Conservation (phyloP, 352 stramenopile genomes). For the Pythium dissimile region DNA sequence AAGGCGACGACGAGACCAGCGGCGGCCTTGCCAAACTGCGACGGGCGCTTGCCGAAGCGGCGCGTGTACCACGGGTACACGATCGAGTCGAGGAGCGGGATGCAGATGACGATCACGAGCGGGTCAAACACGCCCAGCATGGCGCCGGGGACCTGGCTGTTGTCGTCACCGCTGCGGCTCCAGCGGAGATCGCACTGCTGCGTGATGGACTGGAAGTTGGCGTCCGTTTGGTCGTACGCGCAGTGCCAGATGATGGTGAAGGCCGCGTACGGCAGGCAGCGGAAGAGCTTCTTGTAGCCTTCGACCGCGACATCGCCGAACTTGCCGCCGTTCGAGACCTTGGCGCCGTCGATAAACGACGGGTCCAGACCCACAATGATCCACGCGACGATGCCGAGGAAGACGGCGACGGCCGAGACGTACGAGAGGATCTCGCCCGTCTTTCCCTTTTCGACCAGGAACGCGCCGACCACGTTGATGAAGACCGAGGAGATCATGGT, state of each 20-base stretch:
- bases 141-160: slow-evolving; percentile 48
- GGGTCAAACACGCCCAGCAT: slow-evolving; percentile 41
- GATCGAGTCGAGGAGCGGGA: slow-evolving; percentile 29
- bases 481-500: slow-evolving; percentile 38
- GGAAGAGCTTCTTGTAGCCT: slow-evolving; percentile 52
- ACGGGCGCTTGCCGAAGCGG: slow-evolving; percentile 26
- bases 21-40: slow-evolving; percentile 33
- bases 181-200: slow-evolving; percentile 64
- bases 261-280: slow-evolving; percentile 43
- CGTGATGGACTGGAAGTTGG: slow-evolving; percentile 68
- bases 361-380: slow-evolving; percentile 40
- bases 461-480: slow-evolving; percentile 49
- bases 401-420: slow-evolving; percentile 27
- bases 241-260: slow-evolving; percentile 66
- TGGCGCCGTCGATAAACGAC: slow-evolving; percentile 43
- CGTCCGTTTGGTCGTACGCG: slow-evolving; percentile 59
- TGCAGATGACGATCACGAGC: slow-evolving; percentile 32
- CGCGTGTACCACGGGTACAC: slow-evolving; percentile 32
- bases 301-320: slow-evolving; percentile 36
- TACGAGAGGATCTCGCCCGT: slow-evolving; percentile 46
- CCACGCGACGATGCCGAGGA: slow-evolving; percentile 40
- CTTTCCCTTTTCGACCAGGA: slow-evolving; percentile 35
- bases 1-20: slow-evolving; percentile 31
- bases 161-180: slow-evolving; percentile 22
- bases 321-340: slow-evolving; percentile 34